Conservation (phyloP, 2,329 filamentous ascomycete genomes). For the Penicillium sp. region DNA sequence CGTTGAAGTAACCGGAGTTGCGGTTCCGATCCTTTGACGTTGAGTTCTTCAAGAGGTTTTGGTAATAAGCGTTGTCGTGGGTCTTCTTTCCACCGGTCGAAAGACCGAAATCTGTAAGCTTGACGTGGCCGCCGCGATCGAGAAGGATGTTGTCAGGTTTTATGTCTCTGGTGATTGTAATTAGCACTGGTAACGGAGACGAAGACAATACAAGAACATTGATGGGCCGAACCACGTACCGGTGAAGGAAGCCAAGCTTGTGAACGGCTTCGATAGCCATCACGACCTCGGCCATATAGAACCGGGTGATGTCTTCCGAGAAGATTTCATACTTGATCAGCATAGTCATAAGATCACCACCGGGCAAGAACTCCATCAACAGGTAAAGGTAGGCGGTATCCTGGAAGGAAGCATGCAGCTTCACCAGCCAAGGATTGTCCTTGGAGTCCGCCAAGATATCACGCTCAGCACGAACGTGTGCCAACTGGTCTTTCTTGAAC, state of each 20-base stretch:
- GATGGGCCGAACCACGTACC: constrained; percentile 60
- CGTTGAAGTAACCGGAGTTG: constrained; percentile 85
- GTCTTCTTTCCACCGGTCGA: constrained; percentile 98
- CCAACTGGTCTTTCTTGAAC: constrained; percentile 99
- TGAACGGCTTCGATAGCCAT: constrained; percentile 98
- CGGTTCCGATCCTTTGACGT: constrained; percentile 74
- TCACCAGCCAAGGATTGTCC: constrained; percentile 99
- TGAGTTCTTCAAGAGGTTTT: constrained; percentile 86
- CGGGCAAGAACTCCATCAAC: constrained; percentile 98
- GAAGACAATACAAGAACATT: not conserved
- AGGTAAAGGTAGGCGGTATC: constrained; percentile 96
- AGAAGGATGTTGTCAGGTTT: constrained; percentile 98
- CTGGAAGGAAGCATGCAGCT: constrained; percentile 97
- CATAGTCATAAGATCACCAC: constrained; percentile 99
- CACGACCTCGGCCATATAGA: constrained; percentile 98
- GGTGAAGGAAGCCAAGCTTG: constrained; percentile 96
- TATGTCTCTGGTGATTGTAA: constrained; percentile 74
- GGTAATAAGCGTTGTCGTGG: constrained; percentile 98
- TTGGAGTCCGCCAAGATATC: constrained; percentile 93
- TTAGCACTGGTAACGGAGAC: constrained; percentile 24
- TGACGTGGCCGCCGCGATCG: constrained; percentile 94
- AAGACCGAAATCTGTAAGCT: constrained; percentile 95
- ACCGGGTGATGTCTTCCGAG: constrained; percentile 96
- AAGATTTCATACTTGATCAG: constrained; percentile 99
- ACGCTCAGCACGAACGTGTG: constrained; percentile 94